Percentiles rank a stretch among this genome's conserved stretches.
Evolutionary conservation across 202 grass and related monocot species (phyloP).

Genomic region (Carex arenaria): DNA sequence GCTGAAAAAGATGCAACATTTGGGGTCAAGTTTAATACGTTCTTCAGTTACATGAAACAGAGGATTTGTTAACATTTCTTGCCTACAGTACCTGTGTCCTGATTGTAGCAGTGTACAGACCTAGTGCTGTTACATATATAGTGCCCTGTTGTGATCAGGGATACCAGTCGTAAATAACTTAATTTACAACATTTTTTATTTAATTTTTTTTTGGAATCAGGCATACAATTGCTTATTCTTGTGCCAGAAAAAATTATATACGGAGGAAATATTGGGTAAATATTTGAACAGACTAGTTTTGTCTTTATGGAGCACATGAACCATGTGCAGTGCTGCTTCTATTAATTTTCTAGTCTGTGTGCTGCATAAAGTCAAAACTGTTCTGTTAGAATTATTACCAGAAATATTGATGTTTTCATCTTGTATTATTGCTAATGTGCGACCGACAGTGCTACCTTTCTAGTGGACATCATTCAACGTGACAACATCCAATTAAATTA

Average conservation of each 20-base stretch:
- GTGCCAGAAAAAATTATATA: neutral
- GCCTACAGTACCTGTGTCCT: neutral
- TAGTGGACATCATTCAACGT: conserved; percentile 8
- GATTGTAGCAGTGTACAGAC: neutral
- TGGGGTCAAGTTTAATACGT: neutral
- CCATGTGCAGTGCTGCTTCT: too few species aligned
- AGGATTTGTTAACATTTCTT: neutral
- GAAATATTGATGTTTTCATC: neutral
- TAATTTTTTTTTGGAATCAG: neutral
- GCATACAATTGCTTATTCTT: neutral
- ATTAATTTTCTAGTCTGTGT: too few species aligned
- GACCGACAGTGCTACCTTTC: neutral
- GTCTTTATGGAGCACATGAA: too few species aligned
- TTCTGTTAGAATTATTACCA: too few species aligned
- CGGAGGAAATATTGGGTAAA: neutral
- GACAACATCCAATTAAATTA: neutral
- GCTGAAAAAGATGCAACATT: conserved; percentile 28
- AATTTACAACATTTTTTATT: neutral
- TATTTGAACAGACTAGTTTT: too few species aligned
- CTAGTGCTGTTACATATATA: neutral
- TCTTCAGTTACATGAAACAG: neutral
- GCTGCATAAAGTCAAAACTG: too few species aligned
- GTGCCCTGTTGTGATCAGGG: neutral
- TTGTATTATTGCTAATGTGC: neutral
- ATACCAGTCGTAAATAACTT: neutral